Evolutionary conservation across 192 early-diverging fungal species (phyloP), one percentile per base, ranked within the genome.

Genomic region (Powellomyces hirtus): DNA sequence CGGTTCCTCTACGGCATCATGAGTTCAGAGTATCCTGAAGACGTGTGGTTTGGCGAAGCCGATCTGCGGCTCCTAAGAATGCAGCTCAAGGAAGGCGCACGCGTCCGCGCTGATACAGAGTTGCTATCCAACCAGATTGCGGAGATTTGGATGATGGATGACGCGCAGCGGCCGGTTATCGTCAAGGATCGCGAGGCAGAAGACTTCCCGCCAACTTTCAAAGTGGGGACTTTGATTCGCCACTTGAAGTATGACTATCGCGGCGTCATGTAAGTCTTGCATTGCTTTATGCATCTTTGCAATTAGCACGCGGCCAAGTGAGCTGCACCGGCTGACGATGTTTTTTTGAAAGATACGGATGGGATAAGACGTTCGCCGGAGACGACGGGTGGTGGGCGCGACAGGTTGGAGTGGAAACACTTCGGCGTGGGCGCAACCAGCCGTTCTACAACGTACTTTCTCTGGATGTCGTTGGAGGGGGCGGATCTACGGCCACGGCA

Each of bases 41-140:
- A 67, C 38, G 37, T 67, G 0, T 67, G 65, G 65, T 67, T 67
- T 38, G 65, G 53, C 52, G 65, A 67, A 26, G 31, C 4, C 14
- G 65, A 67, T 67, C 40, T 60, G 49, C 63, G 52, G 29, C 13
- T 40, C 24, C 26, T 45, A 6, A 27, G 11, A 18, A 13, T 18
- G 11, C 35, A 31, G 44, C 29, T 20, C 29, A 50, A 18, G 26
- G 20, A 26, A n/a, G 49, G 30, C 16, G 50, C 42, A 33, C 34
- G 27, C 7, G 4, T 6, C 22, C n/a, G 14, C 4, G 20, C 26
- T 6, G 65, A 67, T 24, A 11, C 36, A 13, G 34, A 22, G 36
- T 24, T 42, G 20, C 26, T 67, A 13, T 27, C 18, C 7, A 57
- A 58, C 24, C 53, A 57, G 55, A 58, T 67, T 24, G 50, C 37